Conservation (phyloP, 2,329 filamentous ascomycete species). For the Cercospora sp. region DNA sequence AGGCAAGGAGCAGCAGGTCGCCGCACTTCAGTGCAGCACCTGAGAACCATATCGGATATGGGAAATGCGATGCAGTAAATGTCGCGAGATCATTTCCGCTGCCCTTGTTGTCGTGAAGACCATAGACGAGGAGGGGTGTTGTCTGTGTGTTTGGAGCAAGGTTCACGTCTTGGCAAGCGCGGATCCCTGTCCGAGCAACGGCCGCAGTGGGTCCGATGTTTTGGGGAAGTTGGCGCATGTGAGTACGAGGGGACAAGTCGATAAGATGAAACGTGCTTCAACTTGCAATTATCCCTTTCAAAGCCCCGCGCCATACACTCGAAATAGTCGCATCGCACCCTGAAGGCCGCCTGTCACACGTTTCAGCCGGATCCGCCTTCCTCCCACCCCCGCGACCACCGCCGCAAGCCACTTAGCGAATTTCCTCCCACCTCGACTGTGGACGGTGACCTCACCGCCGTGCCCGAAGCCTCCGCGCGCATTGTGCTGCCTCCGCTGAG, state of each 20-base stretch:
- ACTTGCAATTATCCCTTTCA: background rate
- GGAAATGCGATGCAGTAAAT: too few relatives aligned
- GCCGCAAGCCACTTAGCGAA: background rate
- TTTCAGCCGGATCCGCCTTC: background rate
- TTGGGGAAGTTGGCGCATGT: background rate
- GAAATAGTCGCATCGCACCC: background rate
- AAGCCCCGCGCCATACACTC: background rate
- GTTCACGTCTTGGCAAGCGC: background rate
- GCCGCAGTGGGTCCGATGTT: background rate
- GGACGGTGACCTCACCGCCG: background rate
- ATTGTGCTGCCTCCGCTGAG: slow-evolving; percentile 13
- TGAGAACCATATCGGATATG: too few relatives aligned
- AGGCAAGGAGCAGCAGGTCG: background rate
- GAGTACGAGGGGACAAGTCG: background rate
- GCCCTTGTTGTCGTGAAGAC: background rate
- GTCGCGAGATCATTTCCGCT: too few relatives aligned
- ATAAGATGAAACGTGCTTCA: background rate
- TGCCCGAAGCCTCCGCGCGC: background rate
- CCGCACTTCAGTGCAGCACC: too few relatives aligned
- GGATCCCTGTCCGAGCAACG: background rate
- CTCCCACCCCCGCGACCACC: background rate
- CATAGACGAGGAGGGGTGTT: background rate
- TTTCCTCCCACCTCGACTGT: background rate
- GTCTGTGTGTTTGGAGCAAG: background rate
- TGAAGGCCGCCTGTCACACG: background rate